Evolutionary conservation across 73 alveolate genomes (phyloP).

Genomic region (Blepharisma stoltei): DNA sequence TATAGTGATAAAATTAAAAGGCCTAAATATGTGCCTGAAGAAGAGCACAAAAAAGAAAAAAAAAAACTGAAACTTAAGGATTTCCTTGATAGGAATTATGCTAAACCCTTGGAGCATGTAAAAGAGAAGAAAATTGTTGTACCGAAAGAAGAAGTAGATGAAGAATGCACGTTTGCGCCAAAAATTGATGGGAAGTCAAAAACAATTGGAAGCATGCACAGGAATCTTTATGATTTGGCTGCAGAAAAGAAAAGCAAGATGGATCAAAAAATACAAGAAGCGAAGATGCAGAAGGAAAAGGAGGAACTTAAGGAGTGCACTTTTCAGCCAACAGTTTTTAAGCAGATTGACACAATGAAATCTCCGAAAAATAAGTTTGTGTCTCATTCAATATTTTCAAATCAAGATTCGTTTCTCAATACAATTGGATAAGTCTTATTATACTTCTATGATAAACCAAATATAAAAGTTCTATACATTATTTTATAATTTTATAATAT

Average conservation of each 20-base stretch:
- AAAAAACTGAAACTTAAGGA: neutral
- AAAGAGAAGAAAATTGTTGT: neutral
- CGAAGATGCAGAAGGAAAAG: conserved; percentile 22
- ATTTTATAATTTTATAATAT: no score
- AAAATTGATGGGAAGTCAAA: neutral
- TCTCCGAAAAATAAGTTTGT: no score
- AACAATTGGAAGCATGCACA: neutral
- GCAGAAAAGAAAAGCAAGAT: neutral
- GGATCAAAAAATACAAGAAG: neutral
- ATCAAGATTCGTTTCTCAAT: no score
- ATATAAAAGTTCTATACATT: no score
- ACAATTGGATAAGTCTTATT: no score
- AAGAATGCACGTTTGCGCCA: conserved; percentile 24
- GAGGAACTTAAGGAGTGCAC: conserved; percentile 24
- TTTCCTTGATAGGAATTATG: conserved; percentile 15
- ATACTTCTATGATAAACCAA: no score
- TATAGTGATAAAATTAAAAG: neutral
- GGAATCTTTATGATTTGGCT: neutral
- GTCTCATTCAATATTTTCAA: no score
- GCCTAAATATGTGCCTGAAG: neutral
- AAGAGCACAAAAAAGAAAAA: conserved; percentile 22
- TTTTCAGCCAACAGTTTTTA: neutral
- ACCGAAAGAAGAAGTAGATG: neutral
- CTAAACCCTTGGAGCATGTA: neutral
- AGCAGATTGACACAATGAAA: no score